These are phyloP conservation scores for Solanum chacoense DNA, from an alignment of 305 asterid genomes.

Conservation along the genomic window DNA sequence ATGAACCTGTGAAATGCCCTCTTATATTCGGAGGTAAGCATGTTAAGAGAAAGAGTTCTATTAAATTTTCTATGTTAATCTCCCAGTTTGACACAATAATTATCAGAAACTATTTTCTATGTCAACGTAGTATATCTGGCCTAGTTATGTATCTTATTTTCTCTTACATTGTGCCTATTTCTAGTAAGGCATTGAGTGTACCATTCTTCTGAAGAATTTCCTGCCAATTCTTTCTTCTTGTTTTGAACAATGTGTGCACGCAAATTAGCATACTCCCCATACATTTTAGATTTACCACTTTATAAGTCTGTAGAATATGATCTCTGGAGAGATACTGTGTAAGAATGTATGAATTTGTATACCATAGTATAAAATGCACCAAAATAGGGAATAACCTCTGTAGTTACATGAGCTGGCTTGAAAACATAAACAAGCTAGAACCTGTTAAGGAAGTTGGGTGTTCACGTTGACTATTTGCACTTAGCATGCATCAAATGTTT, in stretches of 20 bases:
- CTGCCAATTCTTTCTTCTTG: neutral
- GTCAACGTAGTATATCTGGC: neutral
- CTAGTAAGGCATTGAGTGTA: neutral
- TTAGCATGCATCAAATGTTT: neutral
- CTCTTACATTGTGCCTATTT: neutral
- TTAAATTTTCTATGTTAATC: neutral
- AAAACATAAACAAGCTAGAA: neutral
- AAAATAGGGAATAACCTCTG: neutral
- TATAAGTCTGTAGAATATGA: neutral
- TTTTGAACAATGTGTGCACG: neutral
- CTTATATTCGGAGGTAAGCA: slow-evolving; percentile 80
- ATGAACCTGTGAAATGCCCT: slow-evolving; percentile 82
- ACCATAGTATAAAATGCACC: neutral
- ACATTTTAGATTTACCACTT: neutral
- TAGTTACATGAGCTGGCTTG: neutral
- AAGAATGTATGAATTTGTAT: neutral
- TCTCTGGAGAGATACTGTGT: neutral
- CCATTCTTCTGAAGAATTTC: neutral
- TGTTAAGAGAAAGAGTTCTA: neutral
- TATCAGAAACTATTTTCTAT: neutral
- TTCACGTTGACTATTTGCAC: neutral
- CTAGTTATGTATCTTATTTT: neutral
- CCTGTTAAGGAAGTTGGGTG: neutral
- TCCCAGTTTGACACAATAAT: neutral
- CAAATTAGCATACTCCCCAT: neutral